A percentile compares a stretch with the other conserved stretches of the same genome.
phyloP scores from a whole-genome alignment of 768 basidiomycete genomes.

The Neoboletus brunneissimus region DNA sequence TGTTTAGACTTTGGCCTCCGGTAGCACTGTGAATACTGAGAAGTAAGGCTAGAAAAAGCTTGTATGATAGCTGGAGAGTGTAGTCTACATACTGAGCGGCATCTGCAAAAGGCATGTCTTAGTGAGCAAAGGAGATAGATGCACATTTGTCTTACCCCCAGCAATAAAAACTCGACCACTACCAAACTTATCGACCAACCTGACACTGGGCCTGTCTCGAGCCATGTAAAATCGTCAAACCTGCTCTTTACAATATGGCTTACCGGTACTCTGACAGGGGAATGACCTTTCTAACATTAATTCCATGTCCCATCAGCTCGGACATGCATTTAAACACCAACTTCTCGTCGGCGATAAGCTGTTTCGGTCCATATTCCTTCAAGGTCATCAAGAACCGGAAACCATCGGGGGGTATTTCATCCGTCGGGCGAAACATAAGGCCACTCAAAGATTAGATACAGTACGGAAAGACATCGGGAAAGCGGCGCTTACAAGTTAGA shows the following conservation, averaged over 20 bases:
- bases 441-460: background rate
- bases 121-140: background rate
- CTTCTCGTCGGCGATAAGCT: conserved; percentile 23
- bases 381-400: conserved; percentile 11
- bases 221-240: conserved; percentile 2
- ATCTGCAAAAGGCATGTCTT: conserved; percentile 31
- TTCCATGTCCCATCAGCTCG: conserved; percentile 26
- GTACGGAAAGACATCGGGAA: background rate
- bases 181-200: conserved; percentile 42
- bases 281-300: conserved; percentile 32
- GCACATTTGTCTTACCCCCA: conserved; percentile 35
- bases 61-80: background rate
- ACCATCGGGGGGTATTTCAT: conserved; percentile 22
- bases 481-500: conserved; percentile 1
- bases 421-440: conserved; percentile 9
- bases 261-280: conserved; percentile 30
- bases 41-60: background rate
- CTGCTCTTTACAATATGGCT: conserved; percentile 5
- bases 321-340: conserved; percentile 31
- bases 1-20: conserved; percentile 35
- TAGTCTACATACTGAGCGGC: conserved; percentile 38
- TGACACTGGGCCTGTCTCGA: conserved; percentile 41
- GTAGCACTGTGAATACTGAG: conserved; percentile 24
- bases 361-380: conserved; percentile 7
- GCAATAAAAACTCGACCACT: conserved; percentile 44